These are phyloP conservation scores for Phellopilus nigrolimitatus DNA, from an alignment of 1,284 basidiomycete genomes.

Conservation along the genomic window DNA sequence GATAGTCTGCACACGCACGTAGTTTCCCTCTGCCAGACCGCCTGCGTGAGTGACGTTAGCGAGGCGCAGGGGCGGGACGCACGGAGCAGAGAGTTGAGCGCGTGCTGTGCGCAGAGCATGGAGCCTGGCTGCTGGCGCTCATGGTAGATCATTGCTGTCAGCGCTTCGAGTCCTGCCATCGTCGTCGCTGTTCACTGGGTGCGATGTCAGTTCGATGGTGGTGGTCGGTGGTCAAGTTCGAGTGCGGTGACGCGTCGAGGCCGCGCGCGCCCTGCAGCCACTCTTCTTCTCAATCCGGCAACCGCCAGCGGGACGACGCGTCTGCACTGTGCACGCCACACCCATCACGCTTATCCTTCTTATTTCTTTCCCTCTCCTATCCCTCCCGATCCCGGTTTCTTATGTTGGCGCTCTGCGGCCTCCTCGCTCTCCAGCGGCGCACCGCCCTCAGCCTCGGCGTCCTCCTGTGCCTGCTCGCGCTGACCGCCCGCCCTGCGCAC, in stretches of 20 bases:
- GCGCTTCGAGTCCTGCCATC: constrained; percentile 55
- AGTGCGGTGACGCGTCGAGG: constrained; percentile 14
- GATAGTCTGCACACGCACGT: constrained; percentile 42
- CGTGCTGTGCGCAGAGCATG: constrained; percentile 84
- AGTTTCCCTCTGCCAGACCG: constrained; percentile 53
- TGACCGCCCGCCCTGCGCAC: constrained; percentile 24
- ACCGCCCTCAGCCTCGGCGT: not conserved
- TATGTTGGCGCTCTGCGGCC: not conserved
- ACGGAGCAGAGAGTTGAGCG: constrained; percentile 78
- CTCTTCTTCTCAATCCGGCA: too few relatives aligned
- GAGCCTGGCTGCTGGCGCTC: constrained; percentile 72
- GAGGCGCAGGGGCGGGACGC: constrained; percentile 28
- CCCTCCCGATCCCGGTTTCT: not conserved
- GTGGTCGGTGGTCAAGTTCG: not conserved
- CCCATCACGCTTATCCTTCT: constrained; percentile 5
- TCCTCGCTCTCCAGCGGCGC: not conserved
- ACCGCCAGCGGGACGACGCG: not conserved
- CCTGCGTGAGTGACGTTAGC: constrained; percentile 14
- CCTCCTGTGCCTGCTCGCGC: not conserved
- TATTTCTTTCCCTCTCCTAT: not conserved
- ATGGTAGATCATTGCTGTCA: constrained; percentile 64
- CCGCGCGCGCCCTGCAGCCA: not conserved
- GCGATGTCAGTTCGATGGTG: not conserved
- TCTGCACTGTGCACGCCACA: not conserved
- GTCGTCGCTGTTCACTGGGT: not conserved